Conservation (phyloP, 2,329 filamentous ascomycete species). For the Aspergillus aculeatus region DNA sequence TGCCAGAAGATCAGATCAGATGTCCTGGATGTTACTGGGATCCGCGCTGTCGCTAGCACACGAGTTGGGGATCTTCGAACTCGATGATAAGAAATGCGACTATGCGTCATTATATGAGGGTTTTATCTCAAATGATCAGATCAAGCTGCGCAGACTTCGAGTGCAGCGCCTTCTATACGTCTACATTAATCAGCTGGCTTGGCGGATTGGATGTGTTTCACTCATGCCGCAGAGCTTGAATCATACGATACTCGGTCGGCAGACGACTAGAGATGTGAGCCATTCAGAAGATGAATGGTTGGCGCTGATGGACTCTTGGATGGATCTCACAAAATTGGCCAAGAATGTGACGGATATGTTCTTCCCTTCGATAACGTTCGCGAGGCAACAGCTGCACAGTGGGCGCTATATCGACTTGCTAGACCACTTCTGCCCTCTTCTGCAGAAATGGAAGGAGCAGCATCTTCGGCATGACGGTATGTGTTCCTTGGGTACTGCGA, state of each 20-base stretch:
- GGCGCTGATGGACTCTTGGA: slow-evolving; percentile 54
- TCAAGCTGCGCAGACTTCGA: slow-evolving; percentile 34
- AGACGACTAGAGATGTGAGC: slow-evolving; percentile 35
- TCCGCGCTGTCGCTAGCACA: slow-evolving; percentile 54
- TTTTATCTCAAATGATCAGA: slow-evolving; percentile 30
- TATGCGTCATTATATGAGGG: slow-evolving; percentile 24
- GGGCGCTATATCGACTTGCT: slow-evolving; percentile 53
- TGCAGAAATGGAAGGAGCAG: slow-evolving; percentile 39
- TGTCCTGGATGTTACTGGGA: slow-evolving; percentile 62
- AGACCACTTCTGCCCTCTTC: slow-evolving; percentile 39
- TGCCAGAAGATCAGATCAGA: slow-evolving; percentile 55
- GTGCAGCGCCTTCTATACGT: slow-evolving; percentile 45
- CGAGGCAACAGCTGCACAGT: slow-evolving; percentile 40
- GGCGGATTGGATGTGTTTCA: slow-evolving; percentile 52
- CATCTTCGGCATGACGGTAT: slow-evolving; percentile 34
- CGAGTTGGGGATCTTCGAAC: slow-evolving; percentile 53
- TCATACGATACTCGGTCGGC: slow-evolving; percentile 33
- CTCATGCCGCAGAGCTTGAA: slow-evolving; percentile 49
- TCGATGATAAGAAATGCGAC: slow-evolving; percentile 36
- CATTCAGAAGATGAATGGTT: slow-evolving; percentile 50
- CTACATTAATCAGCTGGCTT: slow-evolving; percentile 53
- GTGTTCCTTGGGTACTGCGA: background rate
- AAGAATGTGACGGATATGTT: slow-evolving; percentile 55
- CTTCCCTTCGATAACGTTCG: slow-evolving; percentile 45
- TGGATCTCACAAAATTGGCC: slow-evolving; percentile 48